A percentile compares a stretch with the other conserved stretches of the same genome.
phyloP scores from a whole-genome alignment of 352 stramenopile genomes.

The Plasmopara halstedii region DNA sequence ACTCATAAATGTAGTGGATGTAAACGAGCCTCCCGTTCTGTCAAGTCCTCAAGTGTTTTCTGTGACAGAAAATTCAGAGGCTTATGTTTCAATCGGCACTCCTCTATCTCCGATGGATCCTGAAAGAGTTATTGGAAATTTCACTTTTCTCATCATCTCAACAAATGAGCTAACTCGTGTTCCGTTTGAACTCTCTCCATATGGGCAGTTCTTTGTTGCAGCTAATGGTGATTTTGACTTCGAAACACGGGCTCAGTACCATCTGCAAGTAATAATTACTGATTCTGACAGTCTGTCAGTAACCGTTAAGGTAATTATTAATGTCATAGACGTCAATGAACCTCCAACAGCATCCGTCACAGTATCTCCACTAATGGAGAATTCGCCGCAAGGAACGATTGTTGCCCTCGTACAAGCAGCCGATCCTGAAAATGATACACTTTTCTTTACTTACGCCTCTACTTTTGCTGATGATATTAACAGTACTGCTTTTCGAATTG shows the following conservation, averaged over 20 bases:
- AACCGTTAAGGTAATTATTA: conserved; percentile 9
- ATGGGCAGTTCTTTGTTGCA: conserved; percentile 14
- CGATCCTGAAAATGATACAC: conserved; percentile 48
- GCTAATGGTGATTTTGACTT: conserved; percentile 13
- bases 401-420: conserved; percentile 26
- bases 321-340: conserved; percentile 23
- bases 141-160: conserved; percentile 6
- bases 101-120: conserved; percentile 12
- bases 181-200: conserved; percentile 9
- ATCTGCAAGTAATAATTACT: conserved; percentile 8
- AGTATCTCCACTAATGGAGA: conserved; percentile 25
- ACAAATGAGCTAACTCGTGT: not conserved
- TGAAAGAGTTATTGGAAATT: conserved; percentile 5
- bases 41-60: conserved; percentile 10
- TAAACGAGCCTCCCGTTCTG: conserved; percentile 18
- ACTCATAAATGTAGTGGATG: conserved; percentile 6
- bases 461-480: conserved; percentile 16
- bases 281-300: conserved; percentile 10
- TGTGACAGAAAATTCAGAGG: conserved; percentile 13
- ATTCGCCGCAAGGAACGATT: conserved; percentile 32
- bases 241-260: conserved; percentile 5
- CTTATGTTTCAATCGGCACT: conserved; percentile 6
- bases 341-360: conserved; percentile 3
- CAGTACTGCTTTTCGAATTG: conserved; percentile 27
- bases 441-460: conserved; percentile 27